phyloP scores from a whole-genome alignment of 345 rosid species.

The Hirschfeldia incana region DNA sequence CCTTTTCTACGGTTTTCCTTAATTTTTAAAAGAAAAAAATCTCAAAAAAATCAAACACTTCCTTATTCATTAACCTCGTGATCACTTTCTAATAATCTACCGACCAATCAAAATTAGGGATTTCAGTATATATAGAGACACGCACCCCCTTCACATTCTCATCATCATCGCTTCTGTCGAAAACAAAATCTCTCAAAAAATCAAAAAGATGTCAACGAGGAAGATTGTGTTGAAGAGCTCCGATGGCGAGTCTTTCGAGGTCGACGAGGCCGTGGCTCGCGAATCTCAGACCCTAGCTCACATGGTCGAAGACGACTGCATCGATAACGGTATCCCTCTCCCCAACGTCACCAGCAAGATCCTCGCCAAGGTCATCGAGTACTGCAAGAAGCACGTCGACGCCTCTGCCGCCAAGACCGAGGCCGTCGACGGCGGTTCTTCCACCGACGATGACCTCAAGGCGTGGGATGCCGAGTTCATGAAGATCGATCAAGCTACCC shows the following conservation, averaged over 20 bases:
- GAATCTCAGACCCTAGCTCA: conserved; percentile 64
- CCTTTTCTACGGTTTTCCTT: not conserved
- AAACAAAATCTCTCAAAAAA: not conserved
- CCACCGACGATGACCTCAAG: conserved; percentile 55
- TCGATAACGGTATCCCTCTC: conserved; percentile 57
- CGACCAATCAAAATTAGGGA: conserved; percentile 11
- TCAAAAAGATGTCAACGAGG: conserved; percentile 39
- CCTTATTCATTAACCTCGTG: not conserved
- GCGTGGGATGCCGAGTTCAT: conserved; percentile 68
- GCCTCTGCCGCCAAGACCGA: conserved; percentile 34
- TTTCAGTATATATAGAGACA: not conserved
- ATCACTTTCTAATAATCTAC: conserved; percentile 12
- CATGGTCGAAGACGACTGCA: conserved; percentile 68
- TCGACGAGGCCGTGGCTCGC: conserved; percentile 60
- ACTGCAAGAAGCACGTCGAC: conserved; percentile 73
- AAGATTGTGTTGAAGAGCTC: conserved; percentile 58
- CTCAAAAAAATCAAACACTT: not conserved
- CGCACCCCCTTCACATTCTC: not conserved
- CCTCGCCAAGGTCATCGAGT: conserved; percentile 76
- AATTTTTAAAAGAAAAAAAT: not conserved
- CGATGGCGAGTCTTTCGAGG: conserved; percentile 67
- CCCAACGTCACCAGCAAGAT: conserved; percentile 73
- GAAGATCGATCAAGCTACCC: conserved; percentile 71
- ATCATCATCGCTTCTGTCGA: not conserved
- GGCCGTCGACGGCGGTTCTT: conserved; percentile 19